phyloP scores from a whole-genome alignment of 2,329 filamentous ascomycete species.

The Phoma sp. region DNA sequence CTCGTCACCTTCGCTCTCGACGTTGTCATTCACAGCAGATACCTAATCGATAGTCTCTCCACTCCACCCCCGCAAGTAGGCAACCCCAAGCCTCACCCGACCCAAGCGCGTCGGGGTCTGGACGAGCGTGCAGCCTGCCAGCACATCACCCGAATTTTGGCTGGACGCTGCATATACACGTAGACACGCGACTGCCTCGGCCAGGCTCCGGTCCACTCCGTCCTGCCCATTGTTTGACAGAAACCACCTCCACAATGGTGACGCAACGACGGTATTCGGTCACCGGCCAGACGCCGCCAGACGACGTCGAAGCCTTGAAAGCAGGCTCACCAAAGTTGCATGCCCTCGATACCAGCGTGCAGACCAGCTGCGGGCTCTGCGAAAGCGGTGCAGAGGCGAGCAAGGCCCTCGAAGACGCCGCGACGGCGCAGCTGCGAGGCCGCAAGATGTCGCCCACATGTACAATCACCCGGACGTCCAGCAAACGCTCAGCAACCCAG shows the following conservation, averaged over 20 bases:
- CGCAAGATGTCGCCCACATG: conserved; percentile 36
- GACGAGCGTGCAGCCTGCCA: conserved; percentile 30
- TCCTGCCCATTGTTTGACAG: conserved; percentile 1
- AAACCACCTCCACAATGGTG: conserved; percentile 28
- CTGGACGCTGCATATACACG: conserved; percentile 25
- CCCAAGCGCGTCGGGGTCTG: conserved; percentile 27
- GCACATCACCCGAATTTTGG: conserved; percentile 23
- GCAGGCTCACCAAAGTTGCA: conserved; percentile 46
- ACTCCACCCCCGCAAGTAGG: conserved; percentile 31
- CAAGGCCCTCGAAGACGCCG: conserved; percentile 21
- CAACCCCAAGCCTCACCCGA: conserved; percentile 35
- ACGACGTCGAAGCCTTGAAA: conserved; percentile 43
- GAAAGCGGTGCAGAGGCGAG: conserved; percentile 28
- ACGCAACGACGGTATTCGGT: conserved; percentile 48
- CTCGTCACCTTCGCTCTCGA: neutral
- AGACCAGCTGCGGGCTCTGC: conserved; percentile 43
- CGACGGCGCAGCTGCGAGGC: conserved; percentile 30
- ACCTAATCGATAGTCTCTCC: conserved; percentile 35
- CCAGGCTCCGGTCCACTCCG: conserved; percentile 5
- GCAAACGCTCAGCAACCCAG: conserved; percentile 48
- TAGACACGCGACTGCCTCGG: conserved; percentile 15
- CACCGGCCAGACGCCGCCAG: conserved; percentile 47
- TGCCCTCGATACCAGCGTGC: conserved; percentile 46
- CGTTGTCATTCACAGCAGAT: conserved; percentile 14
- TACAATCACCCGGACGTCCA: conserved; percentile 38